phyloP scores from a whole-genome alignment of 306 rosid genomes.

The Adenanthera pavonina region DNA sequence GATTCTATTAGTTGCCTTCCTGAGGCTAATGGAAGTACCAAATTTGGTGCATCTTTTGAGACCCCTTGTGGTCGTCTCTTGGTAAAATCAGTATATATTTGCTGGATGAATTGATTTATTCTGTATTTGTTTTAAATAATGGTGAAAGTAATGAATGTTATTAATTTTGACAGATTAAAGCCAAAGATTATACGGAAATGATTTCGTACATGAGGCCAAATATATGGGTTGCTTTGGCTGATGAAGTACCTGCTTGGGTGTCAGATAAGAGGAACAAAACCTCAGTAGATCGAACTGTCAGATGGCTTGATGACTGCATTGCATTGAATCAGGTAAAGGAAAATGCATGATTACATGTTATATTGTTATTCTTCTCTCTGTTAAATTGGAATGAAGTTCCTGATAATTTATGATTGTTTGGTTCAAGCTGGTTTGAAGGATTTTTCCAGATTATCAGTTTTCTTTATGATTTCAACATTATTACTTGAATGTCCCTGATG shows the following conservation, averaged over 20 bases:
- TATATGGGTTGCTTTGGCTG: conserved; percentile 88
- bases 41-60: conserved; percentile 81
- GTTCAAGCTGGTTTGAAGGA: neutral
- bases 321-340: conserved; percentile 58
- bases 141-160: conserved; percentile 20
- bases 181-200: conserved; percentile 76
- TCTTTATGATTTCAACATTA: neutral
- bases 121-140: conserved; percentile 7
- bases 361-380: conserved; percentile 25
- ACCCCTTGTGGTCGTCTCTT: conserved; percentile 84
- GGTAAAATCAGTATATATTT: conserved; percentile 53
- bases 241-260: conserved; percentile 95
- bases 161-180: conserved; percentile 68
- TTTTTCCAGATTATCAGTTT: neutral
- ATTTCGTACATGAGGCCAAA: conserved; percentile 77
- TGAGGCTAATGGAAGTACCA: conserved; percentile 58
- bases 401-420: neutral
- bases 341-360: conserved; percentile 6
- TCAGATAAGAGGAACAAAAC: conserved; percentile 76
- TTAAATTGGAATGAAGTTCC: conserved; percentile 3
- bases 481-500: neutral
- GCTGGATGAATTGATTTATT: conserved; percentile 15
- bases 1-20: conserved; percentile 84
- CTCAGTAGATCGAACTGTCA: conserved; percentile 88
- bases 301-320: conserved; percentile 95